Evolutionary conservation across 2,329 filamentous ascomycete genomes (phyloP).

Genomic region (Colletotrichum phormii): DNA sequence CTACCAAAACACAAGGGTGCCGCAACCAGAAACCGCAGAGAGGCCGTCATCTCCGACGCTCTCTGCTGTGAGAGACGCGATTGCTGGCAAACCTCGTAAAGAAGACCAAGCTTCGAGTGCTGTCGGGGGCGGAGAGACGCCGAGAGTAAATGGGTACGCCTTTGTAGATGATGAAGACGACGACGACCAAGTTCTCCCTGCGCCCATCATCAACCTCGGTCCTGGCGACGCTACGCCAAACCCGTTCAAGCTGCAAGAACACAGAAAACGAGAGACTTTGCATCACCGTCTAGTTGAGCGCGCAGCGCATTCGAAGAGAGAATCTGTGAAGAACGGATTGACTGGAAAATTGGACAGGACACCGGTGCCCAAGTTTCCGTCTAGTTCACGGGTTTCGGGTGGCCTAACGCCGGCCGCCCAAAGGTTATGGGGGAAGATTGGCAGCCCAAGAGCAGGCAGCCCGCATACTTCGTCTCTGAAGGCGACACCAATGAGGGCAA

Average conservation of each 20-base stretch:
- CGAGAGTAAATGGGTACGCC: constrained; percentile 90
- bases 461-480: constrained; percentile 48
- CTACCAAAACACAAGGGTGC: constrained; percentile 86
- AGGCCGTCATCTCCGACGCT: constrained; percentile 82
- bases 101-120: constrained; percentile 70
- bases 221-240: constrained; percentile 74
- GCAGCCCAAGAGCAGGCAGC: constrained; percentile 53
- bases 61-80: constrained; percentile 85
- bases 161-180: constrained; percentile 88
- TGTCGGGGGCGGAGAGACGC: constrained; percentile 78
- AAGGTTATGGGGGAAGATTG: constrained; percentile 73
- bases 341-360: constrained; percentile 69
- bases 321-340: constrained; percentile 68
- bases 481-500: constrained; percentile 51
- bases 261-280: constrained; percentile 81
- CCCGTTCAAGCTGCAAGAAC: constrained; percentile 83
- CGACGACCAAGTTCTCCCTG: constrained; percentile 49
- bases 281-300: constrained; percentile 90
- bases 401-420: constrained; percentile 80
- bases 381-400: constrained; percentile 68
- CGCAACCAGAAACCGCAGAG: constrained; percentile 56
- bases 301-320: constrained; percentile 78
- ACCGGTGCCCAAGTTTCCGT: constrained; percentile 77
- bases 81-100: constrained; percentile 76
- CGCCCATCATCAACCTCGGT: constrained; percentile 67